phyloP scores from a whole-genome alignment of 1,139 yeast genomes.

The Hanseniaspora sp. region DNA sequence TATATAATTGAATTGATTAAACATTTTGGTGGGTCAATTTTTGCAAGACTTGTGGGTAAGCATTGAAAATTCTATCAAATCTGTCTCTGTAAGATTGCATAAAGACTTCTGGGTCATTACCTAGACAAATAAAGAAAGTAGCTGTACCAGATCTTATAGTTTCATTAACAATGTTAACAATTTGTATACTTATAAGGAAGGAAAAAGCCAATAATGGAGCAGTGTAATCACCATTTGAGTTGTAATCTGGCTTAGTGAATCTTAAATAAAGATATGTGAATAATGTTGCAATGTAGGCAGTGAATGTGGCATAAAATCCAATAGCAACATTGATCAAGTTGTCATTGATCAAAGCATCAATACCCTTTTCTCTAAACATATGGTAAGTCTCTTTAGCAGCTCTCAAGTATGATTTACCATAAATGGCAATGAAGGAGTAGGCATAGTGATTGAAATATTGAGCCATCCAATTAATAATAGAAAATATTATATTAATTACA shows the following conservation, averaged over 20 bases:
- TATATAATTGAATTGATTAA: constrained; percentile 11
- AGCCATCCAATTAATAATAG: constrained; percentile 66
- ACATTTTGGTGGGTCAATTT: constrained; percentile 35
- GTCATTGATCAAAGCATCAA: constrained; percentile 79
- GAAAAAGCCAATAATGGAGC: constrained; percentile 72
- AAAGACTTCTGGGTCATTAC: constrained; percentile 79
- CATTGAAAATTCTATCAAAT: constrained; percentile 58
- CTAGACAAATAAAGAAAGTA: constrained; percentile 77
- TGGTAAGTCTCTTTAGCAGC: constrained; percentile 79
- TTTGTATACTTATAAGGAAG: constrained; percentile 65
- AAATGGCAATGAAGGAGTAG: constrained; percentile 74
- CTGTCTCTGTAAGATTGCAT: constrained; percentile 64
- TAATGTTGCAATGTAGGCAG: constrained; percentile 58
- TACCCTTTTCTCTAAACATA: constrained; percentile 65
- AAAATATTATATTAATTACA: constrained; percentile 49
- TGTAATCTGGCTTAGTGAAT: constrained; percentile 63
- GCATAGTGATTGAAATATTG: constrained; percentile 87
- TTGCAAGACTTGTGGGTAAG: constrained; percentile 65
- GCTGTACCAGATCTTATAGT: constrained; percentile 74
- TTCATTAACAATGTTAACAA: constrained; percentile 59
- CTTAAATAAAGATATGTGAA: constrained; percentile 61
- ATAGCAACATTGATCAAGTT: constrained; percentile 68
- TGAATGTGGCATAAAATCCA: constrained; percentile 58
- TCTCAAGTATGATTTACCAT: constrained; percentile 64
- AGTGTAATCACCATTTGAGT: constrained; percentile 52